These are phyloP conservation scores for Aspergillus heteromorphus DNA, from an alignment of 495 filamentous ascomycete species.

Conservation along the genomic window DNA sequence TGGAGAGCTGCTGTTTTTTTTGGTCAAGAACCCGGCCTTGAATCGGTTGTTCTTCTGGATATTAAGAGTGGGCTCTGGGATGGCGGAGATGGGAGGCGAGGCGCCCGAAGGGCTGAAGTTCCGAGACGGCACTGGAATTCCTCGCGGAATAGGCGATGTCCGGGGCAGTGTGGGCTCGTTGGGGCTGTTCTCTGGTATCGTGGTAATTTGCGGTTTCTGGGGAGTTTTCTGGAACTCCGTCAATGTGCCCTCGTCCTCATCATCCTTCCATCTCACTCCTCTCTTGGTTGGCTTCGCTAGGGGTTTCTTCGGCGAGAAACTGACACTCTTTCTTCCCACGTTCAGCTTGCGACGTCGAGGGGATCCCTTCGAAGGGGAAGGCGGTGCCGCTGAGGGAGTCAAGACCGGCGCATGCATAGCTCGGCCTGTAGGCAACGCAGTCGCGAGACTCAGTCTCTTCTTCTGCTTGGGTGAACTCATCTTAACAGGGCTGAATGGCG, in stretches of 20 bases:
- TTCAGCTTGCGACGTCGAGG: constrained; percentile 72
- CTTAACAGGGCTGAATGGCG: constrained; percentile 58
- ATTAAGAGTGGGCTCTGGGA: constrained; percentile 30
- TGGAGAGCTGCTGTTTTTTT: constrained; percentile 62
- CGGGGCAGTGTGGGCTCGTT: constrained; percentile 37
- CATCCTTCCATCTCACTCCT: constrained; percentile 88
- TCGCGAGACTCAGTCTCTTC: constrained; percentile 51
- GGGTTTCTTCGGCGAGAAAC: constrained; percentile 78
- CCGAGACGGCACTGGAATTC: constrained; percentile 37
- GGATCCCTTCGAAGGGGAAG: constrained; percentile 63
- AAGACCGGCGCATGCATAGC: constrained; percentile 26
- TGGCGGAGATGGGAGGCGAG: constrained; percentile 27
- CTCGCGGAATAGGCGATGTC: constrained; percentile 44
- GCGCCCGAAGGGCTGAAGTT: constrained; percentile 26
- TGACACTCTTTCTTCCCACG: constrained; percentile 67
- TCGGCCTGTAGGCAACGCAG: constrained; percentile 27
- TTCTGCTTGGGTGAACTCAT: constrained; percentile 70
- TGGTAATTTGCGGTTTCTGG: constrained; percentile 45
- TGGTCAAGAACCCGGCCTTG: constrained; percentile 84
- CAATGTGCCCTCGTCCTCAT: constrained; percentile 74
- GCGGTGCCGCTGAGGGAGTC: constrained; percentile 29
- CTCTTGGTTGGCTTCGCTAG: constrained; percentile 60
- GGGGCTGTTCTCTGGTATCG: constrained; percentile 47
- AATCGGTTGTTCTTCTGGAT: constrained; percentile 67
- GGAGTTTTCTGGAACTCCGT: constrained; percentile 90